Conservation (phyloP, 2,329 filamentous ascomycete genomes). For the Aspergillus candidus region DNA sequence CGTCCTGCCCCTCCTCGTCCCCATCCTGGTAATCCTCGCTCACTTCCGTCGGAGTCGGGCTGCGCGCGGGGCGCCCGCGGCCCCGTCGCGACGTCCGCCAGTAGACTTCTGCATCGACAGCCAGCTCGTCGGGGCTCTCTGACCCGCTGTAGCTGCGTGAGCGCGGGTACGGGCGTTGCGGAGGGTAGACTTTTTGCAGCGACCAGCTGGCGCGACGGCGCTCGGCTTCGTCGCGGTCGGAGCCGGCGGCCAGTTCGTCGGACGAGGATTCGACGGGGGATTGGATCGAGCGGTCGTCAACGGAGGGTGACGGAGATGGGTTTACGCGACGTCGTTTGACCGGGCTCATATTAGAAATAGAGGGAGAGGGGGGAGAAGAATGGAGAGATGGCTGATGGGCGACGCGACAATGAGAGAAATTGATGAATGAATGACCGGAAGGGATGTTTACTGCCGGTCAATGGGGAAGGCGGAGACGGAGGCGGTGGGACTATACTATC, state of each 20-base stretch:
- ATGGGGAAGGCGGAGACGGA: no score
- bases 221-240: constrained; percentile 31
- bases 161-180: constrained; percentile 22
- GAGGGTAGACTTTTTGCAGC: constrained; percentile 25
- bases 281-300: constrained; percentile 12
- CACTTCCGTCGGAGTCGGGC: constrained; percentile 5
- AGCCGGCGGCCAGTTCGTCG: constrained; percentile 35
- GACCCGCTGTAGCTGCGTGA: constrained; percentile 28
- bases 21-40: constrained; percentile 4
- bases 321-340: constrained; percentile 30
- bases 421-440: no score
- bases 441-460: no score
- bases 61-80: constrained; percentile 16
- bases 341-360: no score
- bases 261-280: constrained; percentile 33
- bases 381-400: no score
- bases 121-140: constrained; percentile 43
- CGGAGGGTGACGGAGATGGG: constrained; percentile 7
- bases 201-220: constrained; percentile 33
- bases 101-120: constrained; percentile 32
- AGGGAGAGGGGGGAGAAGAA: no score
- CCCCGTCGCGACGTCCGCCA: constrained; percentile 27
- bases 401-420: no score
- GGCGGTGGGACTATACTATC: no score
- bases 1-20: constrained; percentile 3